A percentile compares a stretch with the other conserved stretches of the same genome.
Conservation (phyloP, 225 moss, liverwort and hornwort species). For the Pleurozium schreberi region DNA sequence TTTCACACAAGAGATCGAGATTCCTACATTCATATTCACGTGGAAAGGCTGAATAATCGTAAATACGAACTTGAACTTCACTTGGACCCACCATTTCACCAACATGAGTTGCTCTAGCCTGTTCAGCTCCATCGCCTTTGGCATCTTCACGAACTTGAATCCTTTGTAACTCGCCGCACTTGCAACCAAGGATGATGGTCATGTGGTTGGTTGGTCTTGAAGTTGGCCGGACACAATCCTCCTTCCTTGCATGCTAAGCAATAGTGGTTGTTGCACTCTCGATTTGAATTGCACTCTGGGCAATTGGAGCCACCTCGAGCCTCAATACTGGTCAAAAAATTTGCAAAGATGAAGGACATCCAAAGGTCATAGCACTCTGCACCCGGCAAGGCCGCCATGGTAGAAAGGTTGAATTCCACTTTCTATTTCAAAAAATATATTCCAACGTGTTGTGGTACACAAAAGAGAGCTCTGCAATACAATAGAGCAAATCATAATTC, state of each 20-base stretch:
- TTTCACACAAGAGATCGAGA: neutral
- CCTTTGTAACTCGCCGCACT: neutral
- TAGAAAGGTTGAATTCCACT: neutral
- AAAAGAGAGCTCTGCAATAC: neutral
- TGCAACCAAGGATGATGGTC: neutral
- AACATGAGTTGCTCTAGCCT: no score
- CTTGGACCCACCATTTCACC: no score
- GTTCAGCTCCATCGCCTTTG: no score
- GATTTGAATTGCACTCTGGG: neutral
- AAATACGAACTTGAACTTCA: no score
- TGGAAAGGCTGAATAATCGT: neutral
- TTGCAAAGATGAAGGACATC: neutral
- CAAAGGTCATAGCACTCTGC: neutral
- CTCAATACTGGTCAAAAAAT: neutral
- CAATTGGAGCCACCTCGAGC: neutral
- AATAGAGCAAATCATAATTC: neutral
- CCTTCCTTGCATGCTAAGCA: neutral
- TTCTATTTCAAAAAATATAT: no score
- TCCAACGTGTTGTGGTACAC: neutral
- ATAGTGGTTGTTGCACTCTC: neutral
- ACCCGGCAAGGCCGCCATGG: neutral
- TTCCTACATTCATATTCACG: neutral
- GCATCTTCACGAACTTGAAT: neutral
- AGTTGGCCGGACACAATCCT: neutral
- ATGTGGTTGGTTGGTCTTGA: neutral